A percentile compares a stretch with the other conserved stretches of the same genome.
Conservation (phyloP, 116 monocot species). For the Dioscorea cayenensis region DNA sequence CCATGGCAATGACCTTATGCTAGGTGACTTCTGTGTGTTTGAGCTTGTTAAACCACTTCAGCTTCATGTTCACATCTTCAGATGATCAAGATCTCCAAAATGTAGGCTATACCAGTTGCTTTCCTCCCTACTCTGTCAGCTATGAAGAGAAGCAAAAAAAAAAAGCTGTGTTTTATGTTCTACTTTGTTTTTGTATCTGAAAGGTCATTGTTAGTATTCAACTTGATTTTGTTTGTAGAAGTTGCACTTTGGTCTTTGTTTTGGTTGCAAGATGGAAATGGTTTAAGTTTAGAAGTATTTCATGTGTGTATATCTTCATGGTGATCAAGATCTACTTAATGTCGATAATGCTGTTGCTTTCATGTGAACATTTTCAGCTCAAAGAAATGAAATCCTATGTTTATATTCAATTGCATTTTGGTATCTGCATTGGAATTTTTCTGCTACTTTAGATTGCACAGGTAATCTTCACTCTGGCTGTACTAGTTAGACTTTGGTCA, state of each 20-base stretch:
- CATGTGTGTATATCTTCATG: too few species aligned
- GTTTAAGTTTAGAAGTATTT: neutral
- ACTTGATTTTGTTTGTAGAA: neutral
- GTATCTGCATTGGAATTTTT: too few species aligned
- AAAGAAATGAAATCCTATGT: too few species aligned
- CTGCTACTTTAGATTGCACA: too few species aligned
- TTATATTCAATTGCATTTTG: too few species aligned
- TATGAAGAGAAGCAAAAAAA: neutral
- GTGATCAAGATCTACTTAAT: too few species aligned
- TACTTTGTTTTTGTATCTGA: neutral
- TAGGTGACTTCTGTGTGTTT: conserved; percentile 38
- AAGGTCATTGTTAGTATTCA: neutral
- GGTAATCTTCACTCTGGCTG: too few species aligned
- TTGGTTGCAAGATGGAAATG: neutral
- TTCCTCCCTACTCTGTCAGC: neutral
- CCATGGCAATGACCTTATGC: conserved; percentile 24
- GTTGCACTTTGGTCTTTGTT: neutral
- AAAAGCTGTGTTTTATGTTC: neutral
- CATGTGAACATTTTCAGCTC: too few species aligned
- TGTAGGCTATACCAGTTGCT: neutral
- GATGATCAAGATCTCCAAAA: conserved; percentile 7
- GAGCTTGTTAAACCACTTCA: conserved; percentile 26
- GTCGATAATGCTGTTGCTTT: too few species aligned
- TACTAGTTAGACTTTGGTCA: too few species aligned
- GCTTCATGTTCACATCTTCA: conserved; percentile 35